Evolutionary conservation across 2,329 filamentous ascomycete species (phyloP), one percentile per base, ranked within the genome.

Genomic region (Akanthomyces uredinophilus): DNA sequence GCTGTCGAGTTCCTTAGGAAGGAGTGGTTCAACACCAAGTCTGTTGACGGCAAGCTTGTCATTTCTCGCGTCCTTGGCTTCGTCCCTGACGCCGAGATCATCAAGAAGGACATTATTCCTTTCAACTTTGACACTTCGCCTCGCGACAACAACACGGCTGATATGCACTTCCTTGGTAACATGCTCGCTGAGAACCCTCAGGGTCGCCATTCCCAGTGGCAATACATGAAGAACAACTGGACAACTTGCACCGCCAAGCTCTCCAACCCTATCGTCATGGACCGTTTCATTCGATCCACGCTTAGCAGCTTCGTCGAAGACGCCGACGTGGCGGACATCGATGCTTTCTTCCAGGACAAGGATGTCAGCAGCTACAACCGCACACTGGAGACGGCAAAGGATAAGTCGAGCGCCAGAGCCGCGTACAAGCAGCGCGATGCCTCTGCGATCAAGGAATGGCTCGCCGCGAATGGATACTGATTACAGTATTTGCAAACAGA

Each of bases 41-140:
- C 92, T 8, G 87, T 97, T 43, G 95, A 98, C 70, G 93, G 92
- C 69, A 96, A 93, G 75, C 92, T 96, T 68, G 90, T 96, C 66
- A 89, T 87, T 67, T 83, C 98, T 3, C 80, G 84, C 43, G 86
- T 90, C 4, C 83, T 99, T 50, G 92, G 92, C 39, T 85, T 87
- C 44, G 87, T 90, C 22, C 87, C 88, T 68, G 85, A 91, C 61
- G 72, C 77, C 13, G 83, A 86, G 11, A 79, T 97, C 35, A 86
- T 96, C 50, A 78, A 83, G 62, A 76, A 76, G 76, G 88, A 70
- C 81, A 87, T 83, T 71, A 89, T 80, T 68, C 88, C 76, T 83
- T 97, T 93, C 75, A 89, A 96, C 75, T 93, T 91, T 67, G 88
- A 89, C 73, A 82, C 75, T 39, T 79, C 81, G 1, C 82, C 82